Percentiles rank a stretch among this genome's conserved stretches.
phyloP scores from a whole-genome alignment of 129 eudicot species.

The Oenanthe sinensis region DNA sequence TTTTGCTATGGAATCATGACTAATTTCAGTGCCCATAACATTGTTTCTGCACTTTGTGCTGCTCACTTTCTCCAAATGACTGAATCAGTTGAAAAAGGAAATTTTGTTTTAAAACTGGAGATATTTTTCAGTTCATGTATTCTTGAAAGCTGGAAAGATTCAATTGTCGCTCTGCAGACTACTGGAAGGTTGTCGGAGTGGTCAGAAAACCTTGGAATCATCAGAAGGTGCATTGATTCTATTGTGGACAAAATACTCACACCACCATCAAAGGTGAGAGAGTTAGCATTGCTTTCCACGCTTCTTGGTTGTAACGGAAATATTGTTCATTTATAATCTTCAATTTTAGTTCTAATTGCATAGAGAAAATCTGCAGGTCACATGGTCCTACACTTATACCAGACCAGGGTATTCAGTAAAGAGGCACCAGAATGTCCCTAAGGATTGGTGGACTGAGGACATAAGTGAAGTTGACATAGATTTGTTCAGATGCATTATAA shows the following conservation, averaged over 20 bases:
- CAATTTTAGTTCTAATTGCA: not conserved
- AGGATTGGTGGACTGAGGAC: slow-evolving; percentile 98
- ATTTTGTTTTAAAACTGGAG: slow-evolving; percentile 54
- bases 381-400: slow-evolving; percentile 82
- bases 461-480: slow-evolving; percentile 62
- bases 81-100: slow-evolving; percentile 51
- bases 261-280: slow-evolving; percentile 52
- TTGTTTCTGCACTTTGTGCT: slow-evolving; percentile 65
- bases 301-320: not conserved
- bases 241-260: slow-evolving; percentile 68
- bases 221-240: slow-evolving; percentile 73
- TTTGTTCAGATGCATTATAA: slow-evolving; percentile 55
- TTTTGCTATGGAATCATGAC: slow-evolving; percentile 77
- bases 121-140: slow-evolving; percentile 62
- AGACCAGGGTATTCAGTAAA: slow-evolving; percentile 59
- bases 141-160: slow-evolving; percentile 78
- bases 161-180: slow-evolving; percentile 41
- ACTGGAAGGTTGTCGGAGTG: slow-evolving; percentile 46
- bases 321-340: not conserved
- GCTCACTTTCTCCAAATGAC: slow-evolving; percentile 69
- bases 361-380: slow-evolving; percentile 40
- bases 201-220: slow-evolving; percentile 75
- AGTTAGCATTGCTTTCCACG: not conserved
- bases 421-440: slow-evolving; percentile 54
- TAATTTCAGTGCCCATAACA: slow-evolving; percentile 71